These are phyloP conservation scores for Elaeagnus macrophylla DNA, from an alignment of 306 rosid genomes.

Conservation along the genomic window DNA sequence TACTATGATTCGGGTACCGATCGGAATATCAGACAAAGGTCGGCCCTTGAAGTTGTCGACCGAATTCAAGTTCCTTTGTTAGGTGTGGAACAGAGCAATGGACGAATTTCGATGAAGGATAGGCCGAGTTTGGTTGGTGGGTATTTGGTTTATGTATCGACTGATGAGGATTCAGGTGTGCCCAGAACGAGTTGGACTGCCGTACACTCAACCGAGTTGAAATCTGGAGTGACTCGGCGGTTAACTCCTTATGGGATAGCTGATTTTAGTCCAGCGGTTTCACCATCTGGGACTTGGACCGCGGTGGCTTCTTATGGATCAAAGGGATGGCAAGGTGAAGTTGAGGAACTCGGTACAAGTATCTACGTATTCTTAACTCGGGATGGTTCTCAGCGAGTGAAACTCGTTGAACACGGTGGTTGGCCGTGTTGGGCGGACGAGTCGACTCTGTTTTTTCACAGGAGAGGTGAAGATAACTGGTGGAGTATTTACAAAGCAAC, in stretches of 20 bases:
- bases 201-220: conserved; percentile 61
- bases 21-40: conserved; percentile 13
- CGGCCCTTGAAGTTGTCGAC: conserved; percentile 29
- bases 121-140: conserved; percentile 49
- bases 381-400: conserved; percentile 59
- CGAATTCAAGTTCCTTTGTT: conserved; percentile 60
- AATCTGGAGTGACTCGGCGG: conserved; percentile 51
- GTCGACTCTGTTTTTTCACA: conserved; percentile 64
- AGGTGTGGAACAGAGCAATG: background rate
- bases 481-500: conserved; percentile 68
- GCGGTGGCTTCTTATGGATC: conserved; percentile 80
- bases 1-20: background rate
- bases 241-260: conserved; percentile 62
- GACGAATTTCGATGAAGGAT: conserved; percentile 54
- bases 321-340: conserved; percentile 68
- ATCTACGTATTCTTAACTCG: conserved; percentile 58
- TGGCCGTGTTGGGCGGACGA: conserved; percentile 89
- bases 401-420: conserved; percentile 74
- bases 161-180: conserved; percentile 50
- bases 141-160: conserved; percentile 52
- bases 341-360: conserved; percentile 67
- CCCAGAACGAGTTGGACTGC: conserved; percentile 69
- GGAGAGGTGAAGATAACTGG: conserved; percentile 68
- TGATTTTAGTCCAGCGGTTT: conserved; percentile 75
- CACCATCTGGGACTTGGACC: conserved; percentile 68